Conservation (phyloP, 1,284 basidiomycete genomes). For the Cryptococcus sp. region DNA sequence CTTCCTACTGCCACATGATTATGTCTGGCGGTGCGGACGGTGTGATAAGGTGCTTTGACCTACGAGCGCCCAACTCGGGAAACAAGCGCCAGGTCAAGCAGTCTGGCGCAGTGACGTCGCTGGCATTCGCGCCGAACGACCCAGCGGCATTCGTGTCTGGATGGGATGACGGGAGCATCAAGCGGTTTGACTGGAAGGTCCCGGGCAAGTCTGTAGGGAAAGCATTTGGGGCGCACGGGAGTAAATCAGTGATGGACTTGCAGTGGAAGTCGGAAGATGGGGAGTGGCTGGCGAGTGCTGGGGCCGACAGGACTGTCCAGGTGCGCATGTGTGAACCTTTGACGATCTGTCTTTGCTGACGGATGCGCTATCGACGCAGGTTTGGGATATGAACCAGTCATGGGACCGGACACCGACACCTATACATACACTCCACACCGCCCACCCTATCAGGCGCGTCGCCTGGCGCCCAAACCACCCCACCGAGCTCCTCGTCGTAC, state of each 20-base stretch:
- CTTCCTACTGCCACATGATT: slow-evolving; percentile 63
- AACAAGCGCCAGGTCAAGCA: slow-evolving; percentile 67
- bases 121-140: slow-evolving; percentile 67
- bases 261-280: slow-evolving; percentile 60
- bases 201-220: slow-evolving; percentile 63
- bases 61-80: slow-evolving; percentile 66
- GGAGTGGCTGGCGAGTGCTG: slow-evolving; percentile 73
- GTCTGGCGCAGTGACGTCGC: slow-evolving; percentile 64
- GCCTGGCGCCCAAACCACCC: slow-evolving; percentile 75
- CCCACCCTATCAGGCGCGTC: slow-evolving; percentile 69
- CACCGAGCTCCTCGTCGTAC: slow-evolving; percentile 64
- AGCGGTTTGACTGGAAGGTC: slow-evolving; percentile 73
- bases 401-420: slow-evolving; percentile 55
- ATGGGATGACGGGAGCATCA: slow-evolving; percentile 65
- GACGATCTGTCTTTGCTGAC: not conserved
- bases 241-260: slow-evolving; percentile 65
- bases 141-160: slow-evolving; percentile 70
- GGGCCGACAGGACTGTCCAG: slow-evolving; percentile 76
- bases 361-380: slow-evolving; percentile 50
- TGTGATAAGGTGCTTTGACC: slow-evolving; percentile 56
- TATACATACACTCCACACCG: slow-evolving; percentile 68
- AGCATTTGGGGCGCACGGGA: slow-evolving; percentile 71
- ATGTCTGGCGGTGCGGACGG: slow-evolving; percentile 80
- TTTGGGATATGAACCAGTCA: slow-evolving; percentile 69
- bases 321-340: slow-evolving; percentile 46